phyloP scores from a whole-genome alignment of 1,284 basidiomycete species.

The Ceratobasidium sp. region DNA sequence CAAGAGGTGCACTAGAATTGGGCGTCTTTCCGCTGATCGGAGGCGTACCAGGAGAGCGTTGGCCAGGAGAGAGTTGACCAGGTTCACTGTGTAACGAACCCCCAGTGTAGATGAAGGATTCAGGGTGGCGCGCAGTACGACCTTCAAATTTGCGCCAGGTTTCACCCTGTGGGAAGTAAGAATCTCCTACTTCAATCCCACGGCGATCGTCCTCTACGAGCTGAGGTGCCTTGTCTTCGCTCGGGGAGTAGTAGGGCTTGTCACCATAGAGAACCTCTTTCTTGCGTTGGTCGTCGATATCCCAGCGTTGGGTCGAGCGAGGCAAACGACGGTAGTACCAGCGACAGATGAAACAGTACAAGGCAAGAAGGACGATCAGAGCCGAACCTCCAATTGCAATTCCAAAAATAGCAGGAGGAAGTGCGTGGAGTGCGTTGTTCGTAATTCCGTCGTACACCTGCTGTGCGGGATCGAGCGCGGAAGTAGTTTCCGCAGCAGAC shows the following conservation, averaged over 20 bases:
- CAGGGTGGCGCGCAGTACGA: constrained; percentile 37
- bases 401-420: constrained; percentile 20
- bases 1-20: constrained; percentile 6
- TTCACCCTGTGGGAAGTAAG: constrained; percentile 43
- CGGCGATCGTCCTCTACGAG: constrained; percentile 28
- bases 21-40: not conserved
- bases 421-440: constrained; percentile 6
- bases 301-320: constrained; percentile 35
- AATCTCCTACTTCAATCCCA: constrained; percentile 18
- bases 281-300: constrained; percentile 32
- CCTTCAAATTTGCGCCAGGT: constrained; percentile 43
- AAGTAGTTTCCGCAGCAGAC: not conserved
- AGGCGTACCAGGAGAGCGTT: constrained; percentile 8
- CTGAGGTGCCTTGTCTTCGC: constrained; percentile 19
- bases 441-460: constrained; percentile 33
- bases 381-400: constrained; percentile 24
- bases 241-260: constrained; percentile 26
- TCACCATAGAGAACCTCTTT: constrained; percentile 30
- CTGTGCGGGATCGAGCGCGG: constrained; percentile 24
- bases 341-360: constrained; percentile 43
- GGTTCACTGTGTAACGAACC: no score
- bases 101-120: constrained; percentile 42
- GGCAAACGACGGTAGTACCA: constrained; percentile 45
- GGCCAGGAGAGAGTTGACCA: constrained; percentile 1
- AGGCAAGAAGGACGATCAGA: constrained; percentile 28